Conservation (phyloP, 495 filamentous ascomycete species). For the Aspergillus carlsbadensis region DNA sequence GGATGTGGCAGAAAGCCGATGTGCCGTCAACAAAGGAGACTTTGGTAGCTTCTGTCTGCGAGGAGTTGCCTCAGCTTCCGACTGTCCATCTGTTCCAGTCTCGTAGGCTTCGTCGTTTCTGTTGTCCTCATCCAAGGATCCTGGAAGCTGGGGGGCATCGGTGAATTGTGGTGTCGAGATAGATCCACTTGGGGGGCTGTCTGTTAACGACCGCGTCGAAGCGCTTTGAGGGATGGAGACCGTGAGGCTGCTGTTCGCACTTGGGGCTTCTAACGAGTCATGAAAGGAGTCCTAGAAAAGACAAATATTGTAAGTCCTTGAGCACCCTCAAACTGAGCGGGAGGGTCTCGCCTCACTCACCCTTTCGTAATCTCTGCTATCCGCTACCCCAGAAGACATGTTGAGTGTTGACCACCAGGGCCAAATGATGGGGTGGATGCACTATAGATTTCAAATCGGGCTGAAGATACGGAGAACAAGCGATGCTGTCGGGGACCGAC, state of each 20-base stretch:
- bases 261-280: slow-evolving; percentile 63
- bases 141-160: slow-evolving; percentile 34
- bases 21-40: slow-evolving; percentile 58
- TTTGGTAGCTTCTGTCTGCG: slow-evolving; percentile 38
- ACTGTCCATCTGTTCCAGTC: slow-evolving; percentile 21
- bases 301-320: slow-evolving; percentile 4
- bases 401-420: slow-evolving; percentile 25
- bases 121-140: slow-evolving; percentile 32
- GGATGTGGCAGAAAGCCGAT: slow-evolving; percentile 62
- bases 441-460: slow-evolving; percentile 5
- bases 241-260: slow-evolving; percentile 30
- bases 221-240: slow-evolving; percentile 37
- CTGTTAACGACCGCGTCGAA: slow-evolving; percentile 48
- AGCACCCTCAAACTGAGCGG: slow-evolving; percentile 13
- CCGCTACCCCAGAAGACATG: slow-evolving; percentile 39
- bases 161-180: slow-evolving; percentile 35
- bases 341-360: slow-evolving; percentile 32
- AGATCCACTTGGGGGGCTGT: slow-evolving; percentile 45
- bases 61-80: slow-evolving; percentile 35
- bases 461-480: slow-evolving; percentile 9
- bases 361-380: slow-evolving; percentile 51
- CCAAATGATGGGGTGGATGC: slow-evolving; percentile 2
- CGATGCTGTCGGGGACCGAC: slow-evolving; percentile 5
- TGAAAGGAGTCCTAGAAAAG: slow-evolving; percentile 70
- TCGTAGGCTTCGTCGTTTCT: slow-evolving; percentile 29